A percentile compares a stretch with the other conserved stretches of the same genome.
Evolutionary conservation across 176 grass and related monocot species (phyloP).

Genomic region (Eragrostis nindensis): DNA sequence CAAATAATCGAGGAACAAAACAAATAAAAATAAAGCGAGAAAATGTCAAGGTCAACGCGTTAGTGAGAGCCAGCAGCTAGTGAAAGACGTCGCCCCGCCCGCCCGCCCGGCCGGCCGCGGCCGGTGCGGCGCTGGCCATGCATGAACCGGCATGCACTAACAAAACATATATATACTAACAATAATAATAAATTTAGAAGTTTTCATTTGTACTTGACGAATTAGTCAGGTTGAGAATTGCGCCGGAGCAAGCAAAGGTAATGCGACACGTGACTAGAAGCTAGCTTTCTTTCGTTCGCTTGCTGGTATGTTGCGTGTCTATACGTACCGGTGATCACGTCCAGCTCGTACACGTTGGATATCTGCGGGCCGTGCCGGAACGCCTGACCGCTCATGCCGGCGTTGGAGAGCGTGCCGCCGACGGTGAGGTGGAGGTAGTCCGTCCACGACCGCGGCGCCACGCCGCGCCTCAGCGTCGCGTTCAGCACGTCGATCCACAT

Average conservation of each 20-base stretch:
- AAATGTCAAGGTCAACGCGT: conserved; percentile 36
- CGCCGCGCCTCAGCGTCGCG: conserved; percentile 51
- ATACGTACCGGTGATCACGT: conserved; percentile 91
- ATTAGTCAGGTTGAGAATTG: conserved; percentile 2
- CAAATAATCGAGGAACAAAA: not conserved
- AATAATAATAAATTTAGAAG: not conserved
- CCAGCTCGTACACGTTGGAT: conserved; percentile 77
- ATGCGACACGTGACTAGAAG: conserved; percentile 19
- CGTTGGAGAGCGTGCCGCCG: conserved; percentile 93
- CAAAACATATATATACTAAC: too few species aligned
- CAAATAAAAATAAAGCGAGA: not conserved
- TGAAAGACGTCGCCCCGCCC: conserved; percentile 42
- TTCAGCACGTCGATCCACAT: conserved; percentile 76
- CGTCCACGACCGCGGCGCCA: conserved; percentile 79
- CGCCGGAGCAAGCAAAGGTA: not conserved
- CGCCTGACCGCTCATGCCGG: conserved; percentile 82
- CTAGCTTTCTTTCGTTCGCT: not conserved
- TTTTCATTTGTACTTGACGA: not conserved
- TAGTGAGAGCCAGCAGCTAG: conserved; percentile 12
- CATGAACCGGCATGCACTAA: conserved; percentile 7
- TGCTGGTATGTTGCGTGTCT: conserved; percentile 19
- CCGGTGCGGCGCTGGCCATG: conserved; percentile 18
- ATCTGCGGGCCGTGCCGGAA: conserved; percentile 85
- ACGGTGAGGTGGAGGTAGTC: conserved; percentile 91
- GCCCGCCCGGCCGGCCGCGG: not conserved